Percentiles rank a stretch among this genome's conserved stretches.
Conservation (phyloP, 371 early-diverging fungal genomes). For the Mucor irregularis region DNA sequence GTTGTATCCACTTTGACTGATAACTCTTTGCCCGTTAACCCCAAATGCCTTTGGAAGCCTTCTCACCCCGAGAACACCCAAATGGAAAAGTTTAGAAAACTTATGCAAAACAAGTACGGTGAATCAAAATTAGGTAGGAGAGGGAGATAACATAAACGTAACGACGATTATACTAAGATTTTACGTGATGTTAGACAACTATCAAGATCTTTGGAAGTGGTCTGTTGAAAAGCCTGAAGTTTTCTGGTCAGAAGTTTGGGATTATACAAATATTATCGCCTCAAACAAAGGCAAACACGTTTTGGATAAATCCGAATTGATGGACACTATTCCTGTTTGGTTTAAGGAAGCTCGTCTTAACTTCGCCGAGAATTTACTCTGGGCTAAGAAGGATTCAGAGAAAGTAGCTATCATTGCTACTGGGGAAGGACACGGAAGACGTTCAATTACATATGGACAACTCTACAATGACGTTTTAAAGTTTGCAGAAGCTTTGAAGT, state of each 20-base stretch:
- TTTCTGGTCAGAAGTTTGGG: slow-evolving; percentile 93
- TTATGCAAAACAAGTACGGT: slow-evolving; percentile 62
- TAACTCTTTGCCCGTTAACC: slow-evolving; percentile 17
- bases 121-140: slow-evolving; percentile 48
- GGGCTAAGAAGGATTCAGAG: slow-evolving; percentile 56
- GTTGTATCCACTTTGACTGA: slow-evolving; percentile 5
- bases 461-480: slow-evolving; percentile 72
- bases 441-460: slow-evolving; percentile 72
- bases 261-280: slow-evolving; percentile 70
- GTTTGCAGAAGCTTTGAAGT: slow-evolving; percentile 74
- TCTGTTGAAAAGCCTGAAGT: slow-evolving; percentile 68
- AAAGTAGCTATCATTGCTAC: slow-evolving; percentile 77
- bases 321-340: slow-evolving; percentile 92
- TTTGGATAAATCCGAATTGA: slow-evolving; percentile 65
- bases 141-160: neutral
- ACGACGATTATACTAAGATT: too few species aligned
- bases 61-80: slow-evolving; percentile 48
- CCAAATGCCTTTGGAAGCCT: slow-evolving; percentile 69
- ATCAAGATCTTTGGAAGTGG: slow-evolving; percentile 81
- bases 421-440: slow-evolving; percentile 54
- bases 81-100: slow-evolving; percentile 70
- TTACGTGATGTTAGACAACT: slow-evolving; percentile 44
- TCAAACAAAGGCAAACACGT: slow-evolving; percentile 50
- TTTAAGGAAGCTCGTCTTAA: slow-evolving; percentile 85
- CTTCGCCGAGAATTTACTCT: slow-evolving; percentile 90